Percentiles rank a stretch among this genome's conserved stretches.
Conservation (phyloP, 2,329 filamentous ascomycete genomes). For the Endothia cerciana region DNA sequence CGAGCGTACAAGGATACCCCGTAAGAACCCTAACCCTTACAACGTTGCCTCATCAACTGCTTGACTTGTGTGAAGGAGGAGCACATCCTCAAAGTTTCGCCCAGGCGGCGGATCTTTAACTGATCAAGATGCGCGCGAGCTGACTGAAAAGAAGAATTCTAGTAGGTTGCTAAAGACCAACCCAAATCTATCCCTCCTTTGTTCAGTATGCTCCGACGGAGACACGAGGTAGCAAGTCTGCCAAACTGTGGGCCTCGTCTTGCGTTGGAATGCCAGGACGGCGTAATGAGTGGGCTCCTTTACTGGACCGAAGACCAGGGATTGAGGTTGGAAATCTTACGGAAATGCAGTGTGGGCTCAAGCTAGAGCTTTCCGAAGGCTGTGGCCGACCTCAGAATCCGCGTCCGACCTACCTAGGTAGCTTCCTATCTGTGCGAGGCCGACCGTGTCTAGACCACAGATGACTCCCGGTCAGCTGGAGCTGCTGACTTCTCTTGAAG, state of each 20-base stretch:
- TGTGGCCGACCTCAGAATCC: too few species aligned
- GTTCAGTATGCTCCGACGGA: background rate
- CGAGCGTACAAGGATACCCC: background rate
- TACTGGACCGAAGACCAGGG: background rate
- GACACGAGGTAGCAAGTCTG: background rate
- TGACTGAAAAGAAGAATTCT: background rate
- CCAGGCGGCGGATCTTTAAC: background rate
- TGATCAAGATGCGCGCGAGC: background rate
- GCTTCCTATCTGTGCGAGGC: too few species aligned
- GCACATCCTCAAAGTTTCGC: background rate
- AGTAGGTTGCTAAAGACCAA: background rate
- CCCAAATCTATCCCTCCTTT: background rate
- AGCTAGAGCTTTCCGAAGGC: too few species aligned
- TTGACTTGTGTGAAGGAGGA: background rate
- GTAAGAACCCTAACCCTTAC: conserved; percentile 2
- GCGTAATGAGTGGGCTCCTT: background rate
- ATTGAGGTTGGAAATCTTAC: too few species aligned
- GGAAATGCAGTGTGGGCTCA: too few species aligned
- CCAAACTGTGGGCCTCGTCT: background rate
- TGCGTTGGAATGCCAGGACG: background rate
- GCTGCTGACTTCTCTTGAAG: too few species aligned
- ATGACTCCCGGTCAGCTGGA: too few species aligned
- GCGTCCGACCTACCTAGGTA: too few species aligned
- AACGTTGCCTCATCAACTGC: background rate
- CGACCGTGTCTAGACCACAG: too few species aligned